Conservation (phyloP, 2,329 filamentous ascomycete species). For the Aspergillus luchuensis region DNA sequence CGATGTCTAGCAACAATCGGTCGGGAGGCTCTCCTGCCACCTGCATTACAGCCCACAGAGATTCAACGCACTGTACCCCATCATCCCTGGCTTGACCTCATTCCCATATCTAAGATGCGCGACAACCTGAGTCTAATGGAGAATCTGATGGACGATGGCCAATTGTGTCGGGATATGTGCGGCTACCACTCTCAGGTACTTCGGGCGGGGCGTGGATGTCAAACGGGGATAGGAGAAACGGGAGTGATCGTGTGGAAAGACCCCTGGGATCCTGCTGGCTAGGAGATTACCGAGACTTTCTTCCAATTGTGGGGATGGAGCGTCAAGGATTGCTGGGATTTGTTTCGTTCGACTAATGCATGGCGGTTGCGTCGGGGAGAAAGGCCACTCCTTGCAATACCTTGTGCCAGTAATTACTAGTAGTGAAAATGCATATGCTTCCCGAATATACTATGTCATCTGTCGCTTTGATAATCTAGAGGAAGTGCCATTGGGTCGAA, state of each 20-base stretch:
- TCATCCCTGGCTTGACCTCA: slow-evolving; percentile 35
- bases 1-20: background rate
- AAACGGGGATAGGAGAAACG: slow-evolving; percentile 7
- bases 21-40: background rate
- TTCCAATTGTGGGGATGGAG: slow-evolving; percentile 30
- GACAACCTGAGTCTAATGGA: slow-evolving; percentile 24
- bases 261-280: slow-evolving; percentile 32
- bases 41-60: slow-evolving; percentile 16
- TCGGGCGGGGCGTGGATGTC: slow-evolving; percentile 21
- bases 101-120: slow-evolving; percentile 25
- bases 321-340: slow-evolving; percentile 26
- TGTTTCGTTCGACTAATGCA: slow-evolving; percentile 31
- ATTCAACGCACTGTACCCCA: slow-evolving; percentile 16
- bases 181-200: background rate
- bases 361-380: slow-evolving; percentile 28
- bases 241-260: slow-evolving; percentile 34
- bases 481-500: too few species aligned
- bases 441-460: too few species aligned
- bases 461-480: too few species aligned
- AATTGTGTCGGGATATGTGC: slow-evolving; percentile 17
- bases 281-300: slow-evolving; percentile 33
- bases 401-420: too few species aligned
- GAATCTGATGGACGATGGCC: slow-evolving; percentile 26
- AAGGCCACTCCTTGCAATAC: slow-evolving; percentile 1
- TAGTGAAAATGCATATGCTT: too few species aligned